These are phyloP conservation scores for Coniferiporia weirii DNA, from an alignment of 1,284 basidiomycete genomes.

Conservation along the genomic window DNA sequence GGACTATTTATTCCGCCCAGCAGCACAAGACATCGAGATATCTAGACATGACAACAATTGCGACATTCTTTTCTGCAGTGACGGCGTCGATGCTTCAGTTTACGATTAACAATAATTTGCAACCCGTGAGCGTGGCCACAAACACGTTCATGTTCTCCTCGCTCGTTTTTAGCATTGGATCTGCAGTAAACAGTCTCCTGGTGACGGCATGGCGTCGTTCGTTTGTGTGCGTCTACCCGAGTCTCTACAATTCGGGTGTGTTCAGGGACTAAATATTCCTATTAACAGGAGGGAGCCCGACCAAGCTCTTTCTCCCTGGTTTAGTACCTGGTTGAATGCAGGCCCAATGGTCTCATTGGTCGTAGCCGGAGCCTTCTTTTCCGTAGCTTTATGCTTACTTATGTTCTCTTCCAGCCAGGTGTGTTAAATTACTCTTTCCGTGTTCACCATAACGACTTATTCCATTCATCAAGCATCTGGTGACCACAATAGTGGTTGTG, in stretches of 20 bases:
- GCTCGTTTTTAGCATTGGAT: conserved; percentile 10
- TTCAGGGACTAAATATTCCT: neutral
- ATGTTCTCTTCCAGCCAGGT: conserved; percentile 1
- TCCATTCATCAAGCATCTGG: neutral
- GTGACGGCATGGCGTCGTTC: conserved; percentile 5
- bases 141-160: conserved; percentile 12
- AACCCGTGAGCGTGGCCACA: neutral
- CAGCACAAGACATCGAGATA: conserved; percentile 5
- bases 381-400: conserved; percentile 1
- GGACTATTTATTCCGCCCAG: conserved; percentile 4
- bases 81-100: conserved; percentile 1
- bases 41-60: conserved; percentile 11
- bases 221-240: neutral
- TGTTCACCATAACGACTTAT: neutral
- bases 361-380: conserved; percentile 3
- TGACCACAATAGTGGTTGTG: neutral
- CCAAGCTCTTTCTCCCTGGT: neutral
- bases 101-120: neutral
- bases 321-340: neutral
- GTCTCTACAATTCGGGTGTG: too few relatives aligned
- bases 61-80: conserved; percentile 5
- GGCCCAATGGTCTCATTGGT: conserved; percentile 9
- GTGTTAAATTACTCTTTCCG: neutral
- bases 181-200: conserved; percentile 9
- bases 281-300: neutral